Conservation (phyloP, 1,284 basidiomycete genomes). For the Papiliotrema nemorosa region DNA sequence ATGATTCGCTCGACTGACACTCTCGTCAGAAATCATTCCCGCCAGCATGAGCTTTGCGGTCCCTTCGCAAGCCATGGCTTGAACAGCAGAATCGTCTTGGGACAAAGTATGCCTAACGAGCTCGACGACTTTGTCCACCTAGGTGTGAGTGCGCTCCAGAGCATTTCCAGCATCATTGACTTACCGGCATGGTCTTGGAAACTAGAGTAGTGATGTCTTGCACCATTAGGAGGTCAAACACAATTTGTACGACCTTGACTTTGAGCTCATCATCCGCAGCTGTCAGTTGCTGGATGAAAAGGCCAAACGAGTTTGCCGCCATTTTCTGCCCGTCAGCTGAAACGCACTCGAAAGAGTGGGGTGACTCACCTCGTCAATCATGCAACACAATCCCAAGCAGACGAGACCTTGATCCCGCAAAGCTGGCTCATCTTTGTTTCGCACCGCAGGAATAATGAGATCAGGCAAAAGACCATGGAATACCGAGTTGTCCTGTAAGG, state of each 20-base stretch:
- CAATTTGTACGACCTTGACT: constrained; percentile 73
- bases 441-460: constrained; percentile 85
- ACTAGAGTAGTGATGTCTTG: constrained; percentile 64
- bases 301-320: constrained; percentile 81
- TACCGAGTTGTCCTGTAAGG: constrained; percentile 89
- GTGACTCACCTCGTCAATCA: constrained; percentile 66
- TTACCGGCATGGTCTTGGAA: constrained; percentile 37
- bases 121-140: constrained; percentile 68
- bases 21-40: constrained; percentile 72
- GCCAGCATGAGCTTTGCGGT: constrained; percentile 86
- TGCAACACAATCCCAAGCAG: constrained; percentile 81
- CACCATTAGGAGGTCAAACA: constrained; percentile 88
- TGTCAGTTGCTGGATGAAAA: constrained; percentile 83
- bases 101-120: constrained; percentile 71
- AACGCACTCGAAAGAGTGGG: no score
- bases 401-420: constrained; percentile 84
- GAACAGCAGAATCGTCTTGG: constrained; percentile 71
- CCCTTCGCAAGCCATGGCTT: constrained; percentile 76
- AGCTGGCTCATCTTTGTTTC: constrained; percentile 70
- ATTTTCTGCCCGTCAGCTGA: constrained; percentile 59
- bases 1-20: constrained; percentile 51
- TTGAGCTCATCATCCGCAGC: constrained; percentile 72
- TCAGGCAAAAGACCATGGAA: constrained; percentile 86
- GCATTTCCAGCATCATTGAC: constrained; percentile 1
- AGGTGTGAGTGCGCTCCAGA: constrained; percentile 6